These are phyloP conservation scores for Aspergillus ibericus DNA, from an alignment of 2,329 filamentous ascomycete species.

Conservation along the genomic window DNA sequence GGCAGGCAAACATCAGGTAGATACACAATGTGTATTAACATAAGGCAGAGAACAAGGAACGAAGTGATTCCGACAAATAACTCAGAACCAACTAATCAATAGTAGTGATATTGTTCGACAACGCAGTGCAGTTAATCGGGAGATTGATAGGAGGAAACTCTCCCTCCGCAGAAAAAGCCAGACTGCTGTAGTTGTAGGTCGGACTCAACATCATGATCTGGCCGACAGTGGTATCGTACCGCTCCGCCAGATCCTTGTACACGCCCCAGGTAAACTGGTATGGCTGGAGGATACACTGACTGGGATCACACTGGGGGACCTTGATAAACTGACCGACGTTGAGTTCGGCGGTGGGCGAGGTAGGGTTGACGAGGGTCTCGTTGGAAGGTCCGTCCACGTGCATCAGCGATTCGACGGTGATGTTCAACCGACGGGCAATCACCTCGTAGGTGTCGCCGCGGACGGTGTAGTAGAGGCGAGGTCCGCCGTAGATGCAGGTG, in stretches of 20 bases:
- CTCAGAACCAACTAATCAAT: neutral
- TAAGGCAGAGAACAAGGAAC: too few species aligned
- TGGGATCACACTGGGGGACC: constrained; percentile 15
- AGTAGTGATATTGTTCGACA: neutral
- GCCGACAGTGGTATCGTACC: constrained; percentile 17
- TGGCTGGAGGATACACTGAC: constrained; percentile 14
- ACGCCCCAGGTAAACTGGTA: constrained; percentile 16
- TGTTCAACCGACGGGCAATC: constrained; percentile 17
- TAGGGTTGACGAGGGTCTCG: neutral
- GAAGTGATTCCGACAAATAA: too few species aligned
- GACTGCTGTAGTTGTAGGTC: constrained; percentile 16
- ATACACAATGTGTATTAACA: too few species aligned
- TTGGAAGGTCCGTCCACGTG: neutral
- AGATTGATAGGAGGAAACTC: neutral
- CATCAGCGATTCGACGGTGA: constrained; percentile 14
- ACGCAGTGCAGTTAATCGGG: neutral
- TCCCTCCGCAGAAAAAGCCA: neutral
- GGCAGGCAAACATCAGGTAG: too few species aligned
- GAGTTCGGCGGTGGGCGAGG: neutral
- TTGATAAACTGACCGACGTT: constrained; percentile 14
- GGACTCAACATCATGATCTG: constrained; percentile 22
- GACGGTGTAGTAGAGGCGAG: constrained; percentile 20
- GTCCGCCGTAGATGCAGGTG: constrained; percentile 18
- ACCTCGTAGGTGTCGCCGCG: constrained; percentile 17
- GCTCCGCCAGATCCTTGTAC: constrained; percentile 20